These are phyloP conservation scores for Rosa lucieae DNA, from an alignment of 306 rosid genomes.

Conservation along the genomic window DNA sequence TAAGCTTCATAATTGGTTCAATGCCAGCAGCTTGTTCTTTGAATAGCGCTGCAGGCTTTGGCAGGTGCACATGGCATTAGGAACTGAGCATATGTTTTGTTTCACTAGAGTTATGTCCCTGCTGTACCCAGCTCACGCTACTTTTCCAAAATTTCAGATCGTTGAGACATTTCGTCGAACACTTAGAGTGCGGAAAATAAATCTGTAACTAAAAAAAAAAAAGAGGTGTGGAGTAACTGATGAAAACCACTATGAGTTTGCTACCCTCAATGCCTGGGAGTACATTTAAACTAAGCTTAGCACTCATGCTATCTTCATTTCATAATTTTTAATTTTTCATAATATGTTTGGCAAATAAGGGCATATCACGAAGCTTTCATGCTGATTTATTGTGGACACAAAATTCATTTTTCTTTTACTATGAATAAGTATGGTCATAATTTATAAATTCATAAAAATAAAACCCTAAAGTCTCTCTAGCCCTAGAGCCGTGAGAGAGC, in stretches of 20 bases:
- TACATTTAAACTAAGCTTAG: background rate
- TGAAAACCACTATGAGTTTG: background rate
- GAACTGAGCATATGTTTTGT: conserved; percentile 8
- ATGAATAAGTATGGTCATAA: background rate
- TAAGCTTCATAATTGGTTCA: background rate
- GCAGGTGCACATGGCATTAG: conserved; percentile 13
- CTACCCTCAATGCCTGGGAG: no score
- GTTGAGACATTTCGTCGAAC: background rate
- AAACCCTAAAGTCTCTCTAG: no score
- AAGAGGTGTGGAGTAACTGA: background rate
- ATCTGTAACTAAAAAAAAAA: background rate
- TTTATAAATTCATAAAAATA: background rate
- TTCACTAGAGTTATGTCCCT: background rate
- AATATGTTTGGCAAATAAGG: background rate
- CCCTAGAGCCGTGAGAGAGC: no score
- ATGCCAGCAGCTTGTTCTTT: background rate
- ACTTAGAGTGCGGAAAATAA: background rate
- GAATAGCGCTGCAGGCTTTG: background rate
- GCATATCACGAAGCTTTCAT: background rate
- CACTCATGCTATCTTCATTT: background rate
- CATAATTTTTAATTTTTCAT: background rate
- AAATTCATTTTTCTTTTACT: background rate
- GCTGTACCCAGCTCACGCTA: background rate
- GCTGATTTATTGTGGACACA: background rate
- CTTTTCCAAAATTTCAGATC: background rate